Conservation (phyloP, 192 early-diverging fungal species). For the Entomortierella beljakovae region DNA sequence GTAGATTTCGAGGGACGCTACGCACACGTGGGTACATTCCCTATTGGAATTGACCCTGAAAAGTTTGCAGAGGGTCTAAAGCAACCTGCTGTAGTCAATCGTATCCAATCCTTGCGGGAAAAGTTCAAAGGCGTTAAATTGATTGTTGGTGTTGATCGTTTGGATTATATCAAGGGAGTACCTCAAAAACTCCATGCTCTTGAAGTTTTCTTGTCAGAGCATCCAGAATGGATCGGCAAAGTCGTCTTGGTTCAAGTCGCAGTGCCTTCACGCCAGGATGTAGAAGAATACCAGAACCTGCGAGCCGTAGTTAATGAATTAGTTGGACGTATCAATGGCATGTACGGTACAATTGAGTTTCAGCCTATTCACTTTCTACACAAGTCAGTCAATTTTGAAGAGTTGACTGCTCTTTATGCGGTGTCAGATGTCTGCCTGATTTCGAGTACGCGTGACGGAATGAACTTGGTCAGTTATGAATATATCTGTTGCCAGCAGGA, state of each 20-base stretch:
- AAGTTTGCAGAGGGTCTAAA: slow-evolving; percentile 92
- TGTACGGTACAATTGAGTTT: slow-evolving; percentile 95
- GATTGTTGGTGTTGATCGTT: slow-evolving; percentile 96
- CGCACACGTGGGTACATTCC: slow-evolving; percentile 98
- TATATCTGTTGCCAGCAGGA: slow-evolving; percentile 94
- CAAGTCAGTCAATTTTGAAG: slow-evolving; percentile 94
- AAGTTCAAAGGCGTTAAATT: slow-evolving; percentile 90
- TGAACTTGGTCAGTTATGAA: slow-evolving; percentile 99
- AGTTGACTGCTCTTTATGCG: slow-evolving; percentile 96
- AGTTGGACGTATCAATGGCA: slow-evolving; percentile 98
- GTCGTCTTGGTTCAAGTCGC: slow-evolving; percentile 98
- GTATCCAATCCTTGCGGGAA: slow-evolving; percentile 84
- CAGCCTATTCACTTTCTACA: slow-evolving; percentile 99
- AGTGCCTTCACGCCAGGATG: slow-evolving; percentile 97
- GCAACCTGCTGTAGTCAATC: slow-evolving; percentile 69
- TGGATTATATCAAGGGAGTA: slow-evolving; percentile 99
- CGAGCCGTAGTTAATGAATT: slow-evolving; percentile 95
- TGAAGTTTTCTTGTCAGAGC: slow-evolving; percentile 87
- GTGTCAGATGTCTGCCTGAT: slow-evolving; percentile 97
- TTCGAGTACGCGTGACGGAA: slow-evolving; percentile 98
- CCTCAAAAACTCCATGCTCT: slow-evolving; percentile 99
- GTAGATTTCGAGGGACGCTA: slow-evolving; percentile 94
- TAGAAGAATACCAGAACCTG: slow-evolving; percentile 98
- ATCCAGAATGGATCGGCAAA: slow-evolving; percentile 94
- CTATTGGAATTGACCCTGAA: slow-evolving; percentile 97